Evolutionary conservation across 2,329 filamentous ascomycete genomes (phyloP), one percentile per base, ranked within the genome.

Genomic region (Myrmaecium sp.): DNA sequence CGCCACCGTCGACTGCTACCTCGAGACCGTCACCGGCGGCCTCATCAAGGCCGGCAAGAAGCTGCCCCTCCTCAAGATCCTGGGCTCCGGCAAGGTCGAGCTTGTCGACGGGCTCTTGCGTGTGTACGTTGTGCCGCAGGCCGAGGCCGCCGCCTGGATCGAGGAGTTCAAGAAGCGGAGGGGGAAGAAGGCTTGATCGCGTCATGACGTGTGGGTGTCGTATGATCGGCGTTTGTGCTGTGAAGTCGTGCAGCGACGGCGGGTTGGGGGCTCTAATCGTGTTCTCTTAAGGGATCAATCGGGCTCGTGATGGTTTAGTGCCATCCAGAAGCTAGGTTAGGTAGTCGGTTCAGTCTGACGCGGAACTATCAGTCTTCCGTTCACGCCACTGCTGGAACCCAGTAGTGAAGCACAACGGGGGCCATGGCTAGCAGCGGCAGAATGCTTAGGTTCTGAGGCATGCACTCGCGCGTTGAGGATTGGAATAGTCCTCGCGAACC

Each of bases 11-110:
- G 83, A 93, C 39, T 89, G 81, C 43, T 95, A 81, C 51, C 76
- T 92, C 60, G 83, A 94, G 58, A 95, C 83, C 0, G 54, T 55
- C 4, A 58, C 62, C 0, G 83, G 83, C 0, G 83, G 84, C 0
- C 51, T 98, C 41, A 69, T 93, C 42, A 94, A 92, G 57, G 74
- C 84, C 13, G 86, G 89, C 25, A 84, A 80, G 65, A 89, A 86
- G 46, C 64, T 89, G 36, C 60, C 69, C 12, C 50, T 95, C 38
- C 52, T 82, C 26, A 79, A 82, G 57, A 66, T 86, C 16, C 52
- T 95, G 35, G 62, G 62, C 6, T 69, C 69, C 6, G 82, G 79
- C 5, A 83, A 77, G 43, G 70, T 91, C 5, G 84, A 92, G 54
- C 64, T 98, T 6, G 72, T 92, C 24, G 86, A 98, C 52, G 77